Evolutionary conservation across 2,329 filamentous ascomycete genomes (phyloP).

Genomic region (Pseudogymnoascus sp.): DNA sequence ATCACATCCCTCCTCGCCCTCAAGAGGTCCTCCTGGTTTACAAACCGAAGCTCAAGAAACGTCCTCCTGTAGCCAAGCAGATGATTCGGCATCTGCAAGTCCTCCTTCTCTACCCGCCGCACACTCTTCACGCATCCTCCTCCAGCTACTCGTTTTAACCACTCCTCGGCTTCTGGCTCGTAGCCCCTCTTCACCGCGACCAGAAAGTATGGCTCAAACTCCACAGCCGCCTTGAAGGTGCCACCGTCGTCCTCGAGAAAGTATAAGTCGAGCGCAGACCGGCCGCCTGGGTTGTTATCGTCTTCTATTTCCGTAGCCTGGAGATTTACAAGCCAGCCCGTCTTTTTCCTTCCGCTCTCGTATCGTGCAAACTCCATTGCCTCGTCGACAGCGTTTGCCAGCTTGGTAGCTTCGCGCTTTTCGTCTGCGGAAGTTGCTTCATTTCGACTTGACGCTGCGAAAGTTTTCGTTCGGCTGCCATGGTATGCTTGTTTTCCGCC

Average conservation of each 20-base stretch:
- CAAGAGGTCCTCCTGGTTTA: conserved; percentile 79
- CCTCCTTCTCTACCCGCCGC: conserved; percentile 78
- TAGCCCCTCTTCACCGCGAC: conserved; percentile 81
- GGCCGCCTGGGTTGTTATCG: conserved; percentile 71
- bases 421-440: conserved; percentile 91
- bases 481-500: conserved; percentile 62
- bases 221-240: conserved; percentile 88
- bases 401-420: conserved; percentile 74
- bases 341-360: conserved; percentile 72
- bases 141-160: conserved; percentile 68
- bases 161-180: conserved; percentile 94
- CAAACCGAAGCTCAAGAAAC: conserved; percentile 79
- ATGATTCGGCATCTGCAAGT: conserved; percentile 91
- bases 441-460: conserved; percentile 67
- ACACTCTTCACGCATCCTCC: conserved; percentile 78
- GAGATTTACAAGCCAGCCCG: conserved; percentile 94
- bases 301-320: conserved; percentile 83
- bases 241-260: conserved; percentile 83
- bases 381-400: conserved; percentile 88
- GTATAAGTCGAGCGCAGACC: conserved; percentile 91
- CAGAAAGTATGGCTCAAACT: conserved; percentile 95
- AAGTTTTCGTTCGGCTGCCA: conserved; percentile 66
- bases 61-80: conserved; percentile 82
- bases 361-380: conserved; percentile 88
- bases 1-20: conserved; percentile 76